phyloP scores from a whole-genome alignment of 2,329 filamentous ascomycete species.

The Hymenoscyphus fraxineus region DNA sequence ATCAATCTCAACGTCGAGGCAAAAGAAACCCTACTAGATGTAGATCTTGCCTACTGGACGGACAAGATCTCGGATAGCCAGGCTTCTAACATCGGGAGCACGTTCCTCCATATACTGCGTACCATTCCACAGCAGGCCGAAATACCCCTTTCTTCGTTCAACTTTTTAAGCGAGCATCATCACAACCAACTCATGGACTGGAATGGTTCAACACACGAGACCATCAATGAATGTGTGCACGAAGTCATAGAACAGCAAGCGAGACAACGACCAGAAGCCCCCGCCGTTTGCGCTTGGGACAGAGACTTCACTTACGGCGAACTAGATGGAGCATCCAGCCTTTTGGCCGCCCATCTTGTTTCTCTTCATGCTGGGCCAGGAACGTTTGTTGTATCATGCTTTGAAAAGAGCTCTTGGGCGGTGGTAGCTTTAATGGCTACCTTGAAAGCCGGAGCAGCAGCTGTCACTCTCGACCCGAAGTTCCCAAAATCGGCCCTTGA shows the following conservation, averaged over 20 bases:
- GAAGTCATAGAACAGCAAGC: constrained; percentile 6
- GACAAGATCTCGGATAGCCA: constrained; percentile 38
- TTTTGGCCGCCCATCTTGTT: constrained; percentile 19
- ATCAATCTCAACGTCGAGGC: constrained; percentile 40
- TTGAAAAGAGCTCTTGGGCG: constrained; percentile 29
- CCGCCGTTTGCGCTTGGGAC: constrained; percentile 31
- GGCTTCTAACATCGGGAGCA: constrained; percentile 39
- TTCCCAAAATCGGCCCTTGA: constrained; percentile 28
- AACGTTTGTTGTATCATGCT: constrained; percentile 25
- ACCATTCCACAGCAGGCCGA: constrained; percentile 24
- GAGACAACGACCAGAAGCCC: not conserved
- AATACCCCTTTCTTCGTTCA: constrained; percentile 6
- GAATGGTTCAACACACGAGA: constrained; percentile 1
- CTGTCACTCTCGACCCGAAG: constrained; percentile 31
- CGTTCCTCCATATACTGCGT: constrained; percentile 37
- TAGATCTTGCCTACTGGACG: constrained; percentile 42
- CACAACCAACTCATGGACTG: constrained; percentile 10
- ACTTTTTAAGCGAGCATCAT: constrained; percentile 9
- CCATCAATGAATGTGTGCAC: constrained; percentile 11
- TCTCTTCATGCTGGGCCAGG: constrained; percentile 19
- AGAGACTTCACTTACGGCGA: constrained; percentile 26
- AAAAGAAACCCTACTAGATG: constrained; percentile 35
- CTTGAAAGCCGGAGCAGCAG: constrained; percentile 27
- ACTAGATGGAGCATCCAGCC: constrained; percentile 19
- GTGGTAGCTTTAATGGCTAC: constrained; percentile 29